Conservation (phyloP, 306 rosid genomes). For the Psophocarpus tetragonolobus region DNA sequence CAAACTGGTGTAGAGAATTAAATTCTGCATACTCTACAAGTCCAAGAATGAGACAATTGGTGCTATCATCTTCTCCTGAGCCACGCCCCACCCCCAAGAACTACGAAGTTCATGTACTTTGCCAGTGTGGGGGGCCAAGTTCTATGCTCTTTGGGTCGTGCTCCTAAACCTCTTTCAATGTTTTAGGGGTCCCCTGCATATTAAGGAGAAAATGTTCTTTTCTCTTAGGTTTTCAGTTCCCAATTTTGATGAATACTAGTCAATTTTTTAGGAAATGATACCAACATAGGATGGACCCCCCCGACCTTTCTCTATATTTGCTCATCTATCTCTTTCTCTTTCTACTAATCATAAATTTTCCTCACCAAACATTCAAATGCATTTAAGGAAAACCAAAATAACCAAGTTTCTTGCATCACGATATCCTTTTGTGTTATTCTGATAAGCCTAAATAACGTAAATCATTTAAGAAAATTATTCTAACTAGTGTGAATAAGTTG, state of each 20-base stretch:
- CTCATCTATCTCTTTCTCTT: slow-evolving; percentile 23
- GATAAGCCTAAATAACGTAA: neutral
- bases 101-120: slow-evolving; percentile 18
- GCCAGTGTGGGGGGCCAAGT: slow-evolving; percentile 23
- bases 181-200: slow-evolving; percentile 39
- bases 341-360: slow-evolving; percentile 23
- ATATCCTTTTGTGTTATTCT: neutral
- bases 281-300: slow-evolving; percentile 40
- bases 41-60: slow-evolving; percentile 28
- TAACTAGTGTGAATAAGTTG: neutral
- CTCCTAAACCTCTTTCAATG: neutral
- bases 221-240: slow-evolving; percentile 31
- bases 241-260: slow-evolving; percentile 21
- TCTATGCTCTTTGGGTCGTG: neutral
- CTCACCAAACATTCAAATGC: slow-evolving; percentile 33
- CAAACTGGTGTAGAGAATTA: slow-evolving; percentile 31
- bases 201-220: slow-evolving; percentile 26
- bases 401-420: neutral
- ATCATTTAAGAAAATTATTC: neutral
- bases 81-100: slow-evolving; percentile 22
- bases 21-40: slow-evolving; percentile 33
- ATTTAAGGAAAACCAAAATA: neutral
- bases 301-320: neutral
- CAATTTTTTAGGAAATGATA: slow-evolving; percentile 19
- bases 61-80: slow-evolving; percentile 14